phyloP scores from a whole-genome alignment of 495 filamentous ascomycete species.

The Echria macrotheca region DNA sequence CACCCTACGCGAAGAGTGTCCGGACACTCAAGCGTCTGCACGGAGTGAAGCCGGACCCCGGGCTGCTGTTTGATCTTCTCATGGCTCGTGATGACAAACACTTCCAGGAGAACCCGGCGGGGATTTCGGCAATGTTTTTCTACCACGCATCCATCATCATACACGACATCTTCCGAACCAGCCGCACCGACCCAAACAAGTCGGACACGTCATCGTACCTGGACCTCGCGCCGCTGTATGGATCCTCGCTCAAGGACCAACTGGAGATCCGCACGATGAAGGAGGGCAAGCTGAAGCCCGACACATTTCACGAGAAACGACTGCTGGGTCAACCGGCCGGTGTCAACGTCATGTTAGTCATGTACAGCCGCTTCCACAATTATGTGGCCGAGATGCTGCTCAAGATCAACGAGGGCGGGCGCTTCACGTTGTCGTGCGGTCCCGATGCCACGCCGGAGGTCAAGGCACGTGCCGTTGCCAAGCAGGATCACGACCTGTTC shows the following conservation, averaged over 20 bases:
- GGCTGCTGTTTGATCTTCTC: slow-evolving; percentile 67
- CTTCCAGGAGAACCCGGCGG: slow-evolving; percentile 61
- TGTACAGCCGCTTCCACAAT: slow-evolving; percentile 73
- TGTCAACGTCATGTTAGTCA: slow-evolving; percentile 63
- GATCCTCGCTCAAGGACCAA: slow-evolving; percentile 66
- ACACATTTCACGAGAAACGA: slow-evolving; percentile 66
- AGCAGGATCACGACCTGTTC: slow-evolving; percentile 78
- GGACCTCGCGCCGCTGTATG: slow-evolving; percentile 74
- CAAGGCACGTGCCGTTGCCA: slow-evolving; percentile 51
- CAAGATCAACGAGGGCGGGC: slow-evolving; percentile 68
- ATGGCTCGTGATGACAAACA: slow-evolving; percentile 53
- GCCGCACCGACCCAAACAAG: slow-evolving; percentile 27
- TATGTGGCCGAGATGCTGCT: slow-evolving; percentile 53
- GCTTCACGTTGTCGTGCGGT: slow-evolving; percentile 53
- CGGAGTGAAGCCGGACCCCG: slow-evolving; percentile 64
- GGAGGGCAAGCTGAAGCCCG: slow-evolving; percentile 72
- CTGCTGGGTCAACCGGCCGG: slow-evolving; percentile 71
- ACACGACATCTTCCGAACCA: slow-evolving; percentile 54
- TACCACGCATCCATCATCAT: slow-evolving; percentile 81
- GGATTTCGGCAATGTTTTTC: slow-evolving; percentile 77
- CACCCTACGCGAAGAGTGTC: slow-evolving; percentile 66
- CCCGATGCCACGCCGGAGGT: slow-evolving; percentile 40
- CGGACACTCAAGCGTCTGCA: slow-evolving; percentile 39
- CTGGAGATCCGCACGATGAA: slow-evolving; percentile 62
- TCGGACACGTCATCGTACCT: slow-evolving; percentile 67